These are phyloP conservation scores for Mycena sanguinolenta DNA, from an alignment of 768 basidiomycete genomes.

Conservation along the genomic window DNA sequence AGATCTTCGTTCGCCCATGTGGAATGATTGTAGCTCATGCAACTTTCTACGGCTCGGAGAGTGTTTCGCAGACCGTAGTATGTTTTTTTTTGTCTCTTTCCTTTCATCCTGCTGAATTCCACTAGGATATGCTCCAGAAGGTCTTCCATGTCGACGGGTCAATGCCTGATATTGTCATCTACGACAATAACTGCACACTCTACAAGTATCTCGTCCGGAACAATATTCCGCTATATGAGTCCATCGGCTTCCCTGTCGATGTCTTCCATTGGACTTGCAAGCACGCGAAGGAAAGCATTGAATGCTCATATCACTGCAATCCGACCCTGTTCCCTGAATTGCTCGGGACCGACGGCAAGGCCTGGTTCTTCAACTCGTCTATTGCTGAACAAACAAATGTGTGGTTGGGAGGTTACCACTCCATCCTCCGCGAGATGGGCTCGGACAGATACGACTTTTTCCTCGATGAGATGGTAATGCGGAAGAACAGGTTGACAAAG, in stretches of 20 bases:
- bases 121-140: no score
- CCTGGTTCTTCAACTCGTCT: slow-evolving; percentile 50
- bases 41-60: neutral
- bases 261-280: slow-evolving; percentile 24
- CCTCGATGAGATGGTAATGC: no score
- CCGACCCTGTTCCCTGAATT: slow-evolving; percentile 42
- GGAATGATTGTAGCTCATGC: no score
- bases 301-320: slow-evolving; percentile 2
- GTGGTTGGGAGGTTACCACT: no score
- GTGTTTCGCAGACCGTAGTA: slow-evolving; percentile 5
- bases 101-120: no score
- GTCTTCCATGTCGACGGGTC: slow-evolving; percentile 6
- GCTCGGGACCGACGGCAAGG: slow-evolving; percentile 21
- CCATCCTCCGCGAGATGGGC: no score
- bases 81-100: no score
- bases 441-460: no score
- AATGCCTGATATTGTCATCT: slow-evolving; percentile 37
- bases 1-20: no score
- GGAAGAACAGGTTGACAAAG: no score
- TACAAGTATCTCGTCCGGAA: slow-evolving; percentile 19
- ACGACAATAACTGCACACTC: slow-evolving; percentile 40
- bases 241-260: slow-evolving; percentile 23
- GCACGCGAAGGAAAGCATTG: slow-evolving; percentile 22
- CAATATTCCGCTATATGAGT: neutral
- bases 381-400: slow-evolving; percentile 42